These are phyloP conservation scores for Podila epicladia DNA, from an alignment of 192 early-diverging fungal species.

Conservation along the genomic window DNA sequence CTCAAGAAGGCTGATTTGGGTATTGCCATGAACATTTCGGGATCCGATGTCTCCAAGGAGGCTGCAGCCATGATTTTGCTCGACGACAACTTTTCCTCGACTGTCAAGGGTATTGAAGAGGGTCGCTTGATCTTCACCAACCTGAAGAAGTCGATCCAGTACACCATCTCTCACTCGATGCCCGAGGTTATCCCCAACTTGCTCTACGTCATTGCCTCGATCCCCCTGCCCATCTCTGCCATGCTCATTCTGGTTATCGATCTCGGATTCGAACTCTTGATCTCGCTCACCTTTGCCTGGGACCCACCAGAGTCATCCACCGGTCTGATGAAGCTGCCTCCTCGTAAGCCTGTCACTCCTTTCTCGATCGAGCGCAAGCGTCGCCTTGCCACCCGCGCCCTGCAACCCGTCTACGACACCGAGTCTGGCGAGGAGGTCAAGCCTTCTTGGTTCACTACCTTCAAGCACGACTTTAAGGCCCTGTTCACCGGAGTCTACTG, in stretches of 20 bases:
- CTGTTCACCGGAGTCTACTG: conserved; percentile 68
- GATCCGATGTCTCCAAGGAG: conserved; percentile 96
- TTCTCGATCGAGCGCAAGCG: conserved; percentile 79
- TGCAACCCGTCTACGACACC: conserved; percentile 58
- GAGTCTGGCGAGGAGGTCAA: conserved; percentile 59
- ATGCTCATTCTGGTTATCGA: conserved; percentile 93
- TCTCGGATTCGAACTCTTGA: conserved; percentile 93
- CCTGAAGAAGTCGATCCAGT: conserved; percentile 94
- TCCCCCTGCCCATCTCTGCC: conserved; percentile 83
- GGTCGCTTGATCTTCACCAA: conserved; percentile 96
- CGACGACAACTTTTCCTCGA: conserved; percentile 98
- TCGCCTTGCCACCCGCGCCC: conserved; percentile 57
- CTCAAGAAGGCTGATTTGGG: conserved; percentile 97
- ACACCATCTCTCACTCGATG: conserved; percentile 91
- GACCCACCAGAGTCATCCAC: conserved; percentile 82
- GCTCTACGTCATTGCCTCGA: conserved; percentile 85
- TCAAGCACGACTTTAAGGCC: conserved; percentile 43
- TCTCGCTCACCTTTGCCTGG: conserved; percentile 91
- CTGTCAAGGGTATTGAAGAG: conserved; percentile 92
- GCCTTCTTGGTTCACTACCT: conserved; percentile 30
- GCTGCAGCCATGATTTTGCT: conserved; percentile 97
- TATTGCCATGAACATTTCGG: conserved; percentile 96
- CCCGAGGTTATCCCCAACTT: conserved; percentile 91
- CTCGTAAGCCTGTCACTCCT: conserved; percentile 88
- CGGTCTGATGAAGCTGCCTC: conserved; percentile 89